phyloP scores from a whole-genome alignment of 1,139 yeast genomes.

The Sugiyamaella japonica region DNA sequence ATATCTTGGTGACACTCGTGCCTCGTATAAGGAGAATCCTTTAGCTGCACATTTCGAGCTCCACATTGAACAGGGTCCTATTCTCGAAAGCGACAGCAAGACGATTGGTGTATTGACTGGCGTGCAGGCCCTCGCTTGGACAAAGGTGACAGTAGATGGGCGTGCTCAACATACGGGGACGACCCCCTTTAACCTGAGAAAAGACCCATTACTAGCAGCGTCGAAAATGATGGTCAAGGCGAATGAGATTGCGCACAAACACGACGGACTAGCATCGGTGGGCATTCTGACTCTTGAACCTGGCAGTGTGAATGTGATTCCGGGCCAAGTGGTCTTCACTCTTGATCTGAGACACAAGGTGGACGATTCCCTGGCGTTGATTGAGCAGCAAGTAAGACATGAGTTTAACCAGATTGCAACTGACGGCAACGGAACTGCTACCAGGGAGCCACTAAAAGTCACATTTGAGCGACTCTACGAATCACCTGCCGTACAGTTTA shows the following conservation, averaged over 20 bases:
- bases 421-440: slow-evolving; percentile 45
- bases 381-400: slow-evolving; percentile 43
- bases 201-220: slow-evolving; percentile 62
- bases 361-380: slow-evolving; percentile 48
- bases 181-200: slow-evolving; percentile 61
- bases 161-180: slow-evolving; percentile 74
- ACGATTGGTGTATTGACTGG: slow-evolving; percentile 66
- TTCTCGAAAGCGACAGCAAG: slow-evolving; percentile 55
- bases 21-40: slow-evolving; percentile 53
- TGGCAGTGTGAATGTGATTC: slow-evolving; percentile 66
- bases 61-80: slow-evolving; percentile 77
- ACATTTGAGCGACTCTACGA: slow-evolving; percentile 12
- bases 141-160: slow-evolving; percentile 54
- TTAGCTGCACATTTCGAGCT: slow-evolving; percentile 69
- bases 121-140: slow-evolving; percentile 69
- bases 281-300: slow-evolving; percentile 60
- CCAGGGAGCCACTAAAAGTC: slow-evolving; percentile 43
- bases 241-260: slow-evolving; percentile 54
- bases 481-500: slow-evolving; percentile 18
- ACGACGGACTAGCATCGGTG: slow-evolving; percentile 57
- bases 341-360: slow-evolving; percentile 50
- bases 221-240: slow-evolving; percentile 57
- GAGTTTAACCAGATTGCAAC: slow-evolving; percentile 43
- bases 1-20: slow-evolving; percentile 53
- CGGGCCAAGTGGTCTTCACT: slow-evolving; percentile 60